Evolutionary conservation across 257 asterid genomes (phyloP).

Genomic region (Nicotiana paniculata): DNA sequence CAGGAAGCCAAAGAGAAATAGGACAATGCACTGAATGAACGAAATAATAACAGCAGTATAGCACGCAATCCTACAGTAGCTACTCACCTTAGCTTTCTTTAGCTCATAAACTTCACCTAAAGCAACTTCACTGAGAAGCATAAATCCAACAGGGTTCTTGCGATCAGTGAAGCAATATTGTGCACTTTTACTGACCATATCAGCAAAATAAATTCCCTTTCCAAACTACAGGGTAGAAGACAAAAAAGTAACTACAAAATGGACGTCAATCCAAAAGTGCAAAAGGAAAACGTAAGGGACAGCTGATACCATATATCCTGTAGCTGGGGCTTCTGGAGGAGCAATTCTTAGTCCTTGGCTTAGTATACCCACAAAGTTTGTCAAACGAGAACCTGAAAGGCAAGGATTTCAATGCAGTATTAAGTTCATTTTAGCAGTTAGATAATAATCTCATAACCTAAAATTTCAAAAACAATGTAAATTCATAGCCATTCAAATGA

Average conservation of each 20-base stretch:
- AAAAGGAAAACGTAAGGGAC: neutral
- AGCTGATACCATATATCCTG: conserved; percentile 86
- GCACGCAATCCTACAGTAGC: neutral
- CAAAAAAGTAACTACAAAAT: neutral
- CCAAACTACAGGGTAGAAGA: conserved; percentile 57
- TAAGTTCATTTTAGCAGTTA: neutral
- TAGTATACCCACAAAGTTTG: conserved; percentile 93
- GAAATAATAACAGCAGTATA: neutral
- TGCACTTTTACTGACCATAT: conserved; percentile 97
- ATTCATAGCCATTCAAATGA: neutral
- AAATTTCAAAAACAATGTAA: neutral
- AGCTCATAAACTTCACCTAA: conserved; percentile 80
- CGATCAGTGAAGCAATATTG: conserved; percentile 79
- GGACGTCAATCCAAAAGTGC: neutral
- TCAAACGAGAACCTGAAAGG: conserved; percentile 75
- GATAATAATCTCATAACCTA: neutral
- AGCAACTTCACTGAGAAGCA: conserved; percentile 97
- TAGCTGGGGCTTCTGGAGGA: conserved; percentile 99
- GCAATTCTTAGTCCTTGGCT: conserved; percentile 97
- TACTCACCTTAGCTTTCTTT: conserved; percentile 59
- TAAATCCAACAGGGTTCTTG: conserved; percentile 83
- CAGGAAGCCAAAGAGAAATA: neutral
- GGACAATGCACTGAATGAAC: neutral
- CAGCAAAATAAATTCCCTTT: conserved; percentile 94
- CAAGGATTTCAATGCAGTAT: conserved; percentile 5